These are phyloP conservation scores for Jacaranda mimosifolia DNA, from an alignment of 257 asterid species.

Conservation along the genomic window DNA sequence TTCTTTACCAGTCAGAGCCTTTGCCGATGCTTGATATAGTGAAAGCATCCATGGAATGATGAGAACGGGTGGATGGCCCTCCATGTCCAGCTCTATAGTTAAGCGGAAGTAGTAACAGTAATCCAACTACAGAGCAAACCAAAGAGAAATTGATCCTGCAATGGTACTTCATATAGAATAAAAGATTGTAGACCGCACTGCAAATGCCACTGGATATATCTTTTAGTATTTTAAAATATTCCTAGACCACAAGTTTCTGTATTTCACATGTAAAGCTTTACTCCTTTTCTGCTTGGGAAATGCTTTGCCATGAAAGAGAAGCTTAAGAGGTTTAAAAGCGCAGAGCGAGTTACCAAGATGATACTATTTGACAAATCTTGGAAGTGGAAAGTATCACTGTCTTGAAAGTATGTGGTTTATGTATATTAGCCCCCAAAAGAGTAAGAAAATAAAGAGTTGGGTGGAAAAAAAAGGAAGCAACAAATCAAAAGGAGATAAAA, in stretches of 20 bases:
- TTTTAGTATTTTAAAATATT: neutral
- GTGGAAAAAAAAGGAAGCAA: too few relatives aligned
- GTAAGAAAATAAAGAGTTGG: too few relatives aligned
- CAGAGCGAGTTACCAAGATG: neutral
- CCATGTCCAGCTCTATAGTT: slow-evolving; percentile 66
- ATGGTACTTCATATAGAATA: slow-evolving; percentile 30
- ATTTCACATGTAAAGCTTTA: neutral
- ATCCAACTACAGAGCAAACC: slow-evolving; percentile 75
- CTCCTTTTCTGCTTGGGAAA: neutral
- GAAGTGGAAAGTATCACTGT: neutral
- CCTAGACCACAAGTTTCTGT: neutral
- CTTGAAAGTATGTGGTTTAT: neutral
- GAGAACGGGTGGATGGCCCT: slow-evolving; percentile 43
- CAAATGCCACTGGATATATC: neutral
- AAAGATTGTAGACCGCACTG: slow-evolving; percentile 1
- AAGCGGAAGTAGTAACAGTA: slow-evolving; percentile 73
- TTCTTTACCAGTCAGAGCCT: slow-evolving; percentile 78
- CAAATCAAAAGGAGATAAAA: too few relatives aligned
- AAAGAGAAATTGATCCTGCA: slow-evolving; percentile 88
- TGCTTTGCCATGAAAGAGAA: neutral
- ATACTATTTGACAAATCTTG: neutral
- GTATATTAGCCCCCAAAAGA: too few relatives aligned
- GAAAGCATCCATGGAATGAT: slow-evolving; percentile 76
- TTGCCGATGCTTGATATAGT: slow-evolving; percentile 77
- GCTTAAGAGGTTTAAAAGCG: neutral